Percentiles rank a stretch among this genome's conserved stretches.
These are phyloP conservation scores for Solanum arcanum DNA, from an alignment of 257 asterid genomes.

Conservation along the genomic window DNA sequence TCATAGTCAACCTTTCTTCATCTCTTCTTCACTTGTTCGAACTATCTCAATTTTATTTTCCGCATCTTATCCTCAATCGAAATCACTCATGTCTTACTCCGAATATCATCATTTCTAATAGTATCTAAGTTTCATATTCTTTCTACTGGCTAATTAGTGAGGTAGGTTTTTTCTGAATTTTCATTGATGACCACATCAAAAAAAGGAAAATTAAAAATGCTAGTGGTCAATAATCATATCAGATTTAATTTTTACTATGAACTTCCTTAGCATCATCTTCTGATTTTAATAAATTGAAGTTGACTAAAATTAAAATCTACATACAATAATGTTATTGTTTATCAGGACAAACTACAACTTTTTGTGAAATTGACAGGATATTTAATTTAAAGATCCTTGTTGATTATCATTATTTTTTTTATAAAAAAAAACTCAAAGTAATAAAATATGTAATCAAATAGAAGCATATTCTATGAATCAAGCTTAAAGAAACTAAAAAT, in stretches of 20 bases:
- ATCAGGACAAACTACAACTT: background rate
- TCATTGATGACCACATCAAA: background rate
- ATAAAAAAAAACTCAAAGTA: background rate
- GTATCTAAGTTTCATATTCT: background rate
- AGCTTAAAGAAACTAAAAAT: background rate
- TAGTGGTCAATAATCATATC: background rate
- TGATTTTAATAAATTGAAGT: background rate
- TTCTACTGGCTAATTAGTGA: background rate
- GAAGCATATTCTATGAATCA: background rate
- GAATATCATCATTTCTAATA: background rate
- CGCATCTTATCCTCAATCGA: background rate
- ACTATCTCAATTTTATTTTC: background rate
- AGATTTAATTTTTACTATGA: background rate
- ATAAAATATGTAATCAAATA: background rate
- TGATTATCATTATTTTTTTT: background rate
- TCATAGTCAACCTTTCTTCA: background rate
- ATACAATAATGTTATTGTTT: background rate
- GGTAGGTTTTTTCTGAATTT: background rate
- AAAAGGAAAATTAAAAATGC: background rate
- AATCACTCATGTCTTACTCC: background rate
- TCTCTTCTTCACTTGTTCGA: background rate
- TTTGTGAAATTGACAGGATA: background rate
- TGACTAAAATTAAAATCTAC: background rate
- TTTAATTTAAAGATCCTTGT: background rate
- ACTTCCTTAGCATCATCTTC: background rate